Evolutionary conservation across 2,329 filamentous ascomycete species (phyloP).

Genomic region (Aureobasidium sp.): DNA sequence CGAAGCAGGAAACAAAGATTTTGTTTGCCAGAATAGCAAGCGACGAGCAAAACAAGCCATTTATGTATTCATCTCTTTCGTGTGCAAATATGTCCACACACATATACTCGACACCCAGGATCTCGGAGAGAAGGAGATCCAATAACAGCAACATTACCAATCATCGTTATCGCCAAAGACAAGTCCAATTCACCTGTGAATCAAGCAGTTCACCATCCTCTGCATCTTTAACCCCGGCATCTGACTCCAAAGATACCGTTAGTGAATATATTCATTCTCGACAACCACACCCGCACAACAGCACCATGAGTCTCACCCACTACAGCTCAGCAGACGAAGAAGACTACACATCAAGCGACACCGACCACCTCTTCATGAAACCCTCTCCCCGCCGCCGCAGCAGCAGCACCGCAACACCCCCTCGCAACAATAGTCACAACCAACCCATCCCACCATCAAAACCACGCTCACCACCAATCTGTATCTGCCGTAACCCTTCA

Average conservation of each 20-base stretch:
- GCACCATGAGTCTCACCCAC: slow-evolving; percentile 2
- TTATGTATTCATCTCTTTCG: background rate
- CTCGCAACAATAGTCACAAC: background rate
- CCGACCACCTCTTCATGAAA: slow-evolving; percentile 10
- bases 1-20: background rate
- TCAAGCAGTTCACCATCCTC: background rate
- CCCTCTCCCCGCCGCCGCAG: background rate
- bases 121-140: background rate
- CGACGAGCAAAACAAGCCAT: background rate
- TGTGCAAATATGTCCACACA: background rate
- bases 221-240: background rate
- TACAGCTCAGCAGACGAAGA: background rate
- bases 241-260: background rate
- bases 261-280: background rate
- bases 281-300: background rate
- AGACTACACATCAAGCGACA: slow-evolving; percentile 5
- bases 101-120: background rate
- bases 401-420: background rate
- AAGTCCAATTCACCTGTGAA: background rate
- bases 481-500: background rate
- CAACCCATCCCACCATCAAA: background rate
- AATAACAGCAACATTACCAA: background rate
- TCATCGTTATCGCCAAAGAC: background rate
- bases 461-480: background rate
- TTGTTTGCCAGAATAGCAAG: background rate